phyloP scores from a whole-genome alignment of 257 asterid species.

The Fraxinus anomala region DNA sequence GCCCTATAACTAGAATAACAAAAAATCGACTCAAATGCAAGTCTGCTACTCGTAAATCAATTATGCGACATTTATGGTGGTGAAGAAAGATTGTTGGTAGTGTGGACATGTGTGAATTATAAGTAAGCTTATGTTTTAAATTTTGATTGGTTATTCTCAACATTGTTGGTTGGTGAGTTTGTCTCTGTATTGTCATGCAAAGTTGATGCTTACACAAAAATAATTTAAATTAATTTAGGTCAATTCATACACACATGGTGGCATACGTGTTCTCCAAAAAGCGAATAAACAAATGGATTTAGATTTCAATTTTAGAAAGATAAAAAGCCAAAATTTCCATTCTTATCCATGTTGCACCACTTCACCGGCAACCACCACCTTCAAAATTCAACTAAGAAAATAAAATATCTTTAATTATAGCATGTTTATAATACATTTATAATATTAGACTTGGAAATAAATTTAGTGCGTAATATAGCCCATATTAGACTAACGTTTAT shows the following conservation, averaged over 20 bases:
- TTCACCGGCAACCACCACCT: neutral
- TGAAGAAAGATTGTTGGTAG: neutral
- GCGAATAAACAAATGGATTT: constrained; percentile 1
- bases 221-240: no score
- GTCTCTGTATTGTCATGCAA: constrained; percentile 23
- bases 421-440: neutral
- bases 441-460: no score
- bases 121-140: constrained; percentile 7
- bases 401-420: neutral
- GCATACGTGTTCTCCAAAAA: constrained; percentile 25
- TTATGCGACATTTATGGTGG: neutral
- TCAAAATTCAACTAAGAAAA: neutral
- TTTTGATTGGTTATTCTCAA: constrained; percentile 22
- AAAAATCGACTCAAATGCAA: no score
- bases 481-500: no score
- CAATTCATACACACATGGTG: neutral
- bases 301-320: neutral
- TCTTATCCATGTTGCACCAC: neutral
- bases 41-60: no score
- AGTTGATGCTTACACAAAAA: neutral
- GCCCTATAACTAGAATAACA: no score
- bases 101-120: neutral
- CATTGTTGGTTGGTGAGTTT: constrained; percentile 31
- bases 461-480: neutral
- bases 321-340: neutral